phyloP scores from a whole-genome alignment of 352 stramenopile genomes.

The Halophytophthora polymorphica region DNA sequence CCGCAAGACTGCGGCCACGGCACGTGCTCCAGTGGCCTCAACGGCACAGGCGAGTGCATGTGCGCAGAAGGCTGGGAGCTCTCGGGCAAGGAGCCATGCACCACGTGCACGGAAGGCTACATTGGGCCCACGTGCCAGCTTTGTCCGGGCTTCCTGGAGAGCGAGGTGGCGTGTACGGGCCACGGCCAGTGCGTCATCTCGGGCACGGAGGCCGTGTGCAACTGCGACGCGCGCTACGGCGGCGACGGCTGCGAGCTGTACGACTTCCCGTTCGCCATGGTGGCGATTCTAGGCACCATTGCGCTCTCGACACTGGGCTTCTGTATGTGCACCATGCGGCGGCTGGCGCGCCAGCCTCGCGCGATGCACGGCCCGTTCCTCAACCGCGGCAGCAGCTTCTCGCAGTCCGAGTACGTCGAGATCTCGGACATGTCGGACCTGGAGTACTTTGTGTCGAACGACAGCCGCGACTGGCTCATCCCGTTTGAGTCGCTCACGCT shows the following conservation, averaged over 20 bases:
- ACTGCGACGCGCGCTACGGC: conserved; percentile 74
- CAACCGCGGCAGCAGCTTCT: conserved; percentile 68
- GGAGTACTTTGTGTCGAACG: conserved; percentile 86
- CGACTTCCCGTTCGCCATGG: conserved; percentile 84
- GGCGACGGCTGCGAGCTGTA: conserved; percentile 77
- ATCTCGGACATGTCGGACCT: conserved; percentile 85
- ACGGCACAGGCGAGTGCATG: conserved; percentile 74
- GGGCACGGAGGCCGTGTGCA: conserved; percentile 50
- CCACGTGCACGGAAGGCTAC: conserved; percentile 70
- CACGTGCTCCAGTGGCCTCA: conserved; percentile 68
- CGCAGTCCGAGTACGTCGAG: conserved; percentile 80
- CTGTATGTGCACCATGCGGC: conserved; percentile 86
- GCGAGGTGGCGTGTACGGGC: conserved; percentile 61
- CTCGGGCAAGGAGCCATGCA: conserved; percentile 60
- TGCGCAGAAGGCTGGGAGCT: conserved; percentile 76
- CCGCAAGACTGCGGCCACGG: conserved; percentile 74
- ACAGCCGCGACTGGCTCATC: conserved; percentile 88
- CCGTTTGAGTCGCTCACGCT: conserved; percentile 86
- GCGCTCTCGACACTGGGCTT: conserved; percentile 79
- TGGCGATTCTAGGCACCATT: conserved; percentile 72
- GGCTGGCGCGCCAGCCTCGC: conserved; percentile 67
- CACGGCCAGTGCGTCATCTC: conserved; percentile 65
- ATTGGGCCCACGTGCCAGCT: conserved; percentile 67
- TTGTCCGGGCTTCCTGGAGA: conserved; percentile 75
- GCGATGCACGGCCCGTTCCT: conserved; percentile 39